These are phyloP conservation scores for Candida coquimbonensis DNA, from an alignment of 805 yeast genomes.

Conservation along the genomic window DNA sequence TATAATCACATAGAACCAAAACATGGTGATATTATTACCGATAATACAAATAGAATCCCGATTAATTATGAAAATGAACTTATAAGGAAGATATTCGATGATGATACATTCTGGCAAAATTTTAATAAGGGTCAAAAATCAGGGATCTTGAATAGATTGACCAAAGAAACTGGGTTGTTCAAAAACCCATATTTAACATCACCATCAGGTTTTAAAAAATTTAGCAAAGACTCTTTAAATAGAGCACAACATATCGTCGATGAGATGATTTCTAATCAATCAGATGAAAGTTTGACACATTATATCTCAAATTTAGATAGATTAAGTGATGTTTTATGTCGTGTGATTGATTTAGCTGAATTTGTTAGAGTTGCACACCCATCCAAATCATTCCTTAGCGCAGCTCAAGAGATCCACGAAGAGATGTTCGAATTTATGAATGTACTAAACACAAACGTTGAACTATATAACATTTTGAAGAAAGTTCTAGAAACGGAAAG, in stretches of 20 bases:
- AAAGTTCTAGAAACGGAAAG: conserved; percentile 38
- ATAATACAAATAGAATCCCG: background rate
- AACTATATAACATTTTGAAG: conserved; percentile 53
- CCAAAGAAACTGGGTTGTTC: conserved; percentile 58
- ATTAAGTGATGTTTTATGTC: conserved; percentile 79
- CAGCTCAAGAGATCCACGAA: conserved; percentile 86
- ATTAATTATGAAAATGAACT: conserved; percentile 20
- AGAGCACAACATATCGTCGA: conserved; percentile 58
- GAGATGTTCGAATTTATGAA: conserved; percentile 92
- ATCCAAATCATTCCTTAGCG: conserved; percentile 54
- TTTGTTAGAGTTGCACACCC: conserved; percentile 90
- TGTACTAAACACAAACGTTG: conserved; percentile 75
- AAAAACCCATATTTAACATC: conserved; percentile 60
- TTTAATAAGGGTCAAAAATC: conserved; percentile 31
- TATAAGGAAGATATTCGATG: conserved; percentile 52
- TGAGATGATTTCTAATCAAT: conserved; percentile 42
- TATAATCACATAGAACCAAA: too few relatives aligned
- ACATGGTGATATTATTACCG: too few relatives aligned
- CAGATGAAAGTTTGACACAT: conserved; percentile 35
- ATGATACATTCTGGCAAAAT: conserved; percentile 46
- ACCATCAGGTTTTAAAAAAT: conserved; percentile 65
- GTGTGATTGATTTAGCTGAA: conserved; percentile 91
- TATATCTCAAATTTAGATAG: conserved; percentile 71
- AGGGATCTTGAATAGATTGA: conserved; percentile 7
- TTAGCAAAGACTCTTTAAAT: conserved; percentile 55